Percentiles rank a stretch among this genome's conserved stretches.
These are phyloP conservation scores for Salix suchowensis DNA, from an alignment of 345 rosid genomes.

Conservation along the genomic window DNA sequence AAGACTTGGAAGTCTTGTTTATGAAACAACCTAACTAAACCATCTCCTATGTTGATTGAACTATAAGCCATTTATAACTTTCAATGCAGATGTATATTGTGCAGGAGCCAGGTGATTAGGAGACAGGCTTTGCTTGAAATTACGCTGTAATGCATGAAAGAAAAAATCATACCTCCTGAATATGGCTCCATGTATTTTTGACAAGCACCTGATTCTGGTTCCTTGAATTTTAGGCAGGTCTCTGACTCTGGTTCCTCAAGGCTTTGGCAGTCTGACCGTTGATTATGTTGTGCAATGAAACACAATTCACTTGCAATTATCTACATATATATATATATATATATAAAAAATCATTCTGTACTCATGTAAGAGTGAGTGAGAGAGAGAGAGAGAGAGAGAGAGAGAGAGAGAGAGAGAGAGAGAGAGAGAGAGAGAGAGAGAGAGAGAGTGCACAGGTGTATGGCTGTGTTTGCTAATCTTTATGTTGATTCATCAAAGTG, in stretches of 20 bases:
- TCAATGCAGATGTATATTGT: background rate
- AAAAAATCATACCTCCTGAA: conserved; percentile 27
- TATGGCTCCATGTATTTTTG: background rate
- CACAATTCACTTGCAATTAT: conserved; percentile 50
- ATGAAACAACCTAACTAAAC: background rate
- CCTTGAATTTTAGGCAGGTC: background rate
- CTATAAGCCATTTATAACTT: background rate
- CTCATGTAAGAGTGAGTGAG: background rate
- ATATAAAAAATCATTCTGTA: background rate
- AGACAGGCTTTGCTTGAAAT: background rate
- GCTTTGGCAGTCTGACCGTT: conserved; percentile 7
- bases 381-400: background rate
- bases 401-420: background rate
- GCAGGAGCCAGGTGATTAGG: background rate
- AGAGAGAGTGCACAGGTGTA: background rate
- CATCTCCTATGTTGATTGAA: background rate
- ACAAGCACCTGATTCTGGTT: background rate
- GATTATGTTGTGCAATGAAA: conserved; percentile 37
- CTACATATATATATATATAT: conserved; percentile 22
- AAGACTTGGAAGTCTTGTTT: background rate
- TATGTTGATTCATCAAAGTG: background rate
- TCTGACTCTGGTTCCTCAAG: conserved; percentile 2
- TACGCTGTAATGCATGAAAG: background rate
- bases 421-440: background rate
- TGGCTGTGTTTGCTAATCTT: background rate